Base-by-base conservation (phyloP, 1,139 yeast species). In the Spencermartinsiella ligniputridi region DNA sequence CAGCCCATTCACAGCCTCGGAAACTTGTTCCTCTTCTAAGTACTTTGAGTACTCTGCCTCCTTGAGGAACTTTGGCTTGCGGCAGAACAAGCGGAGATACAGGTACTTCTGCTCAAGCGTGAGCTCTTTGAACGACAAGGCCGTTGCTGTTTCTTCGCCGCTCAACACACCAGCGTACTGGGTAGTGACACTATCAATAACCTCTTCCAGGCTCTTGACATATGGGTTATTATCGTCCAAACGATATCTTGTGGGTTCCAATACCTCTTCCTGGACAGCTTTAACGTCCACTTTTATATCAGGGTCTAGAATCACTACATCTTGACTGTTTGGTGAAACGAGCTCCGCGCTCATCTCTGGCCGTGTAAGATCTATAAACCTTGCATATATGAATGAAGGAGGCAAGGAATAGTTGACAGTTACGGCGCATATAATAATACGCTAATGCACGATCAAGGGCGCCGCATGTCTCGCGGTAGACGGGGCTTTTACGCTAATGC, bases 41-140 rank as follows among this genome's bases (percentile, higher is more conserved):
- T 50, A 50, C 13, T 30, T 42, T 9, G 29, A 19, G 35, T 44
- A 43, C 5, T 49, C 52, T 12, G 29, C 20, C 27, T 30, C 30
- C 12, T 48, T 38, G 8, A 46, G 27, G 32, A 52, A 48, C 18
- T 35, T 37, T 15, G 32, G 39, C 19, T 44, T 46, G 25, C 53
- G 46, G 16, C 44, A 33, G 20, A 50, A 41, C 29, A 50, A 39
- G 25, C 53, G 33, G 29, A 44, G 39, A 33, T 46, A 50, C 6
- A 50, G 40, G 27, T 42, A 39, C 27, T 41, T 39, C 15, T 44
- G 35, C 21, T 35, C 22, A 12, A 20, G 18, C 1, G 42, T 9
- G 19, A 46, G 41, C 6, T 9, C 32, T 12, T 8, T 6, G 16
- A 46, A 46, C 9, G 25, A 19, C 13, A 21, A 17, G 11, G 44